Percentiles rank a stretch among this genome's conserved stretches.
phyloP scores from a whole-genome alignment of 257 asterid species.

The Plantago ovata region DNA sequence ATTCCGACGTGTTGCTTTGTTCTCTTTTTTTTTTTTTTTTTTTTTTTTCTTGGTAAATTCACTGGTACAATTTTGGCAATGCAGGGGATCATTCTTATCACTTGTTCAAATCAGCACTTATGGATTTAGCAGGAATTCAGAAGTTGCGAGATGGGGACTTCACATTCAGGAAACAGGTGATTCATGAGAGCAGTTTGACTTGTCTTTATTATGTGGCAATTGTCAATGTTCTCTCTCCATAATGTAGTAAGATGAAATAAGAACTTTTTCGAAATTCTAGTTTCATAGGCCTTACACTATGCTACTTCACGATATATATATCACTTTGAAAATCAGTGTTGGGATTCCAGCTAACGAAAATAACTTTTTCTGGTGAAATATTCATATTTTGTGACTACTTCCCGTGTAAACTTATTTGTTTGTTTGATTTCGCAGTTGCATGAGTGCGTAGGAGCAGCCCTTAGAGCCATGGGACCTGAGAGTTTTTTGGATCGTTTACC shows the following conservation, averaged over 20 bases:
- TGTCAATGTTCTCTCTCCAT: too few species aligned
- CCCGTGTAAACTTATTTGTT: not conserved
- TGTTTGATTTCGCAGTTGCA: conserved; percentile 64
- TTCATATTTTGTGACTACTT: too few species aligned
- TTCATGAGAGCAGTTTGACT: conserved; percentile 1
- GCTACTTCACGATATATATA: too few species aligned
- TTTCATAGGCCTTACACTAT: too few species aligned
- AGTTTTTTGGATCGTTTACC: conserved; percentile 62
- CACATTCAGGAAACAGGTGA: conserved; percentile 75
- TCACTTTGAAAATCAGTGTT: too few species aligned
- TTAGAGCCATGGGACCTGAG: conserved; percentile 92
- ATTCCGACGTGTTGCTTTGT: not conserved
- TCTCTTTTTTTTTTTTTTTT: not conserved
- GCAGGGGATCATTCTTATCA: conserved; percentile 64
- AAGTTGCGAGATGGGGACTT: conserved; percentile 79
- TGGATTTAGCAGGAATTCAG: conserved; percentile 72
- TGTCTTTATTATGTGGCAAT: not conserved
- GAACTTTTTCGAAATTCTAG: too few species aligned
- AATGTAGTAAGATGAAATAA: too few species aligned
- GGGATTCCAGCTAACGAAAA: too few species aligned
- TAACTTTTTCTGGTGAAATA: too few species aligned
- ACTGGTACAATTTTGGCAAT: conserved; percentile 16
- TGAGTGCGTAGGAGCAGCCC: conserved; percentile 81
- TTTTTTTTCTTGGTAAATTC: not conserved
- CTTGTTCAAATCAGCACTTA: conserved; percentile 55